These are phyloP conservation scores for Phytophthora uliginosa DNA, from an alignment of 352 stramenopile genomes.

Conservation along the genomic window DNA sequence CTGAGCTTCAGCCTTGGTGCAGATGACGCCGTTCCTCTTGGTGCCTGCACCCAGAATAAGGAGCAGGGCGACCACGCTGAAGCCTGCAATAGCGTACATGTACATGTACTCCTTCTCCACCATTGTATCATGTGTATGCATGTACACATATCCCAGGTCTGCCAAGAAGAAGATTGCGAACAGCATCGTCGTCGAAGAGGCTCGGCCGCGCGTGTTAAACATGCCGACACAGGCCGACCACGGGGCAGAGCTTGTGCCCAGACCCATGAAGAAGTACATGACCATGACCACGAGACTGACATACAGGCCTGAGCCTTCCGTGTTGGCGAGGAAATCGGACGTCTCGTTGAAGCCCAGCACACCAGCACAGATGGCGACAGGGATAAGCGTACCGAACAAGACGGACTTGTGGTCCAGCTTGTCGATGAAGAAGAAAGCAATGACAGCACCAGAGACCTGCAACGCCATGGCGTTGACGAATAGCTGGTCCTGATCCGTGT, in stretches of 20 bases:
- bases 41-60: constrained; percentile 62
- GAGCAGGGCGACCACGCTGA: constrained; percentile 52
- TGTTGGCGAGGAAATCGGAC: constrained; percentile 50
- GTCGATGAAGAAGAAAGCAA: constrained; percentile 88
- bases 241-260: constrained; percentile 65
- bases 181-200: constrained; percentile 57
- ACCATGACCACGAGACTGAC: constrained; percentile 67
- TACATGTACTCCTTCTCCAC: constrained; percentile 62
- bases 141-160: constrained; percentile 65
- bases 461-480: constrained; percentile 71
- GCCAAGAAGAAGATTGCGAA: constrained; percentile 71
- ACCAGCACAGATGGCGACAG: constrained; percentile 54
- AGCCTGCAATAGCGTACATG: constrained; percentile 59
- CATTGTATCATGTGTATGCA: constrained; percentile 52
- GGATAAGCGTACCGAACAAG: constrained; percentile 74
- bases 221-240: constrained; percentile 77
- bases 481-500: constrained; percentile 55
- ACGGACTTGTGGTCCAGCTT: constrained; percentile 81
- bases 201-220: constrained; percentile 67
- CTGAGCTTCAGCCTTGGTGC: constrained; percentile 55
- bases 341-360: constrained; percentile 73
- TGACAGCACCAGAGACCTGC: constrained; percentile 60
- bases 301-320: constrained; percentile 57
- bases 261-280: constrained; percentile 85
- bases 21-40: constrained; percentile 74